Base-by-base conservation (phyloP, 805 yeast genomes). In the Metschnikowia peoriensis region DNA sequence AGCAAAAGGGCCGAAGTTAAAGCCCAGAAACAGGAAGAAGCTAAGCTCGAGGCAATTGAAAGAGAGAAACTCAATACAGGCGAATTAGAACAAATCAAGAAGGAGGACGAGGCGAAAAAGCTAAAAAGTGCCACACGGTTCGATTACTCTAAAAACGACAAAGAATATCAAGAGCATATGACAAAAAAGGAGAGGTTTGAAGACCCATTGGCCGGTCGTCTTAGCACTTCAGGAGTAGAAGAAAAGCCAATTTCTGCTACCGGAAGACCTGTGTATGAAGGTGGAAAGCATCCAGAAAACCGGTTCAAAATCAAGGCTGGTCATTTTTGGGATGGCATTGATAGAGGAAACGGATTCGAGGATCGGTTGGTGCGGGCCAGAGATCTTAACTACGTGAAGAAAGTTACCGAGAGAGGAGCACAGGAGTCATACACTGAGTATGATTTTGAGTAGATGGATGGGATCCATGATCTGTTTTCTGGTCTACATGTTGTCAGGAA, bases 271-370 rank as follows among this genome's bases (percentile, higher is more conserved):
- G 65, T 80, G 1, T 90, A 85, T 59, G 65, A 49, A 17, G 61
- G 69, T 29, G 85, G 85, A 0, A 57, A 75, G 0, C 81, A 68
- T 50, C 83, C 89, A 0, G 81, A 80, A 17, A 92, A 92, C 64
- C 71, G 98, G 52, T 92, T 89, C 67, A 79, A 79, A 2, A 84
- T 92, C 12, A 69, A 71, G 5, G 96, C 97, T 0, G 97, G 97
- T 0, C 73, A 75, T 58, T 74, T 89, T 52, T 92, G 98, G 98
- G 96, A 89, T 67, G 97, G 97, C 0, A 84, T 92, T 1, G 92
- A 89, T 68, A 72, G 98, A 53, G 84, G 96, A 0, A 92, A 86
- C 64, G 97, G 97, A 4, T 92, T 88, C 68, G 98, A 92, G 64
- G 73, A 70, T 46, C 72, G 78, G 50, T 79, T 88, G 76, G 76